Evolutionary conservation across 2,329 filamentous ascomycete species (phyloP).

Genomic region (Thielaviopsis punctulata): DNA sequence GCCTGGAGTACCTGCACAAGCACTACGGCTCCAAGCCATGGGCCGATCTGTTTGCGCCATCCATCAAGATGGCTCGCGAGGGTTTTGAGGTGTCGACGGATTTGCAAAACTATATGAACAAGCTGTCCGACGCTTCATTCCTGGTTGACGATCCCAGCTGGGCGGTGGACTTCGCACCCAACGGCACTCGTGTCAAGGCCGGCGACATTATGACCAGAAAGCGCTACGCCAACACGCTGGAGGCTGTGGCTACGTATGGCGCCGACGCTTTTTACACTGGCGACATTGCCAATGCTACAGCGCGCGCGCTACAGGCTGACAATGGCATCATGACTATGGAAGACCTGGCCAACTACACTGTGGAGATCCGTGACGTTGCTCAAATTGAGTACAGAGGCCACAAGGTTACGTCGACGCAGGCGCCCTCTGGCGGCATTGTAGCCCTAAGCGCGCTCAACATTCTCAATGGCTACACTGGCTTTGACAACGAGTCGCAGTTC

Average conservation of each 20-base stretch:
- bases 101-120: constrained; percentile 52
- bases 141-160: constrained; percentile 54
- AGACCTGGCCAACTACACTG: constrained; percentile 56
- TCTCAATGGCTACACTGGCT: constrained; percentile 49
- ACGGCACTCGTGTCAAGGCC: constrained; percentile 44
- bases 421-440: constrained; percentile 59
- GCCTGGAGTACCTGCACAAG: constrained; percentile 55
- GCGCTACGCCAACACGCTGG: constrained; percentile 56
- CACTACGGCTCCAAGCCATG: constrained; percentile 48
- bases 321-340: constrained; percentile 77
- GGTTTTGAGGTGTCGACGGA: constrained; percentile 60
- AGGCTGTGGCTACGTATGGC: constrained; percentile 48
- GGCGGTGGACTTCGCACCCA: constrained; percentile 72
- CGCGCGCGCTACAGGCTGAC: constrained; percentile 45
- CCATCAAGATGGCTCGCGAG: constrained; percentile 52
- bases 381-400: constrained; percentile 51
- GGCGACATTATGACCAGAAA: constrained; percentile 62
- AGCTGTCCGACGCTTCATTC: constrained; percentile 36
- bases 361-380: constrained; percentile 43
- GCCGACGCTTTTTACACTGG: constrained; percentile 58
- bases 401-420: constrained; percentile 47
- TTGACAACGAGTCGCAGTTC: constrained; percentile 36
- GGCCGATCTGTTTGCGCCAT: constrained; percentile 50
- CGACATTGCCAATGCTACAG: constrained; percentile 54
- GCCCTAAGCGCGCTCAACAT: constrained; percentile 59